phyloP scores from a whole-genome alignment of 345 rosid species.

The Syzygium aromaticum region DNA sequence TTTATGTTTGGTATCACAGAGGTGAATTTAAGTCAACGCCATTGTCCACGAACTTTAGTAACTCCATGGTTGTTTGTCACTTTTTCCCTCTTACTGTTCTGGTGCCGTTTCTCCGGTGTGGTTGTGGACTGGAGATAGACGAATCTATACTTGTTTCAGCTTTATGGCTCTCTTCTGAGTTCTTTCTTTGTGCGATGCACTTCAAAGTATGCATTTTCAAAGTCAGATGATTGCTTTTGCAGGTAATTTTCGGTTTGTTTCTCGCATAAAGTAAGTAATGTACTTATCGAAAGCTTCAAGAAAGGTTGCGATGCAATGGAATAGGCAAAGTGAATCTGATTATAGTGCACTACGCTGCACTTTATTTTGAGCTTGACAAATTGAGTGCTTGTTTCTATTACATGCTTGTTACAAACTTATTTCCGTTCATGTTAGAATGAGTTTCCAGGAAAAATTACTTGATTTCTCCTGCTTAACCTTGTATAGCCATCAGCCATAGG shows the following conservation, averaged over 20 bases:
- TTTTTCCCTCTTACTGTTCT: neutral
- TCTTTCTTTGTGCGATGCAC: neutral
- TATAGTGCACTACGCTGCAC: neutral
- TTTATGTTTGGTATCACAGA: neutral
- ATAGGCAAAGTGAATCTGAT: neutral
- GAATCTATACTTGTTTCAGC: neutral
- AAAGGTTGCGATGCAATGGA: neutral
- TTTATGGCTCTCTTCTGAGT: neutral
- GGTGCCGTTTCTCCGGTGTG: neutral
- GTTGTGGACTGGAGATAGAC: neutral
- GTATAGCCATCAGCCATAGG: conserved; percentile 81
- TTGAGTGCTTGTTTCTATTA: neutral
- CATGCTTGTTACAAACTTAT: neutral
- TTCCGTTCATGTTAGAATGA: neutral
- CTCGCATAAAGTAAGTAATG: neutral
- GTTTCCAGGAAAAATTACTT: neutral
- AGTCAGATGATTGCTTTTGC: neutral
- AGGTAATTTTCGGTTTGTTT: neutral
- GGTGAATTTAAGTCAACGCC: neutral
- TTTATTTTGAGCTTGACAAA: neutral
- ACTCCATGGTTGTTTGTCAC: neutral
- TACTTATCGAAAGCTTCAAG: neutral
- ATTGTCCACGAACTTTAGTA: neutral
- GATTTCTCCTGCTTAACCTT: neutral
- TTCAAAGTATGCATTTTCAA: neutral